Percentiles rank a stretch among this genome's conserved stretches.
Evolutionary conservation across 1,139 yeast species (phyloP).

Genomic region (Candida tetrigidarum): DNA sequence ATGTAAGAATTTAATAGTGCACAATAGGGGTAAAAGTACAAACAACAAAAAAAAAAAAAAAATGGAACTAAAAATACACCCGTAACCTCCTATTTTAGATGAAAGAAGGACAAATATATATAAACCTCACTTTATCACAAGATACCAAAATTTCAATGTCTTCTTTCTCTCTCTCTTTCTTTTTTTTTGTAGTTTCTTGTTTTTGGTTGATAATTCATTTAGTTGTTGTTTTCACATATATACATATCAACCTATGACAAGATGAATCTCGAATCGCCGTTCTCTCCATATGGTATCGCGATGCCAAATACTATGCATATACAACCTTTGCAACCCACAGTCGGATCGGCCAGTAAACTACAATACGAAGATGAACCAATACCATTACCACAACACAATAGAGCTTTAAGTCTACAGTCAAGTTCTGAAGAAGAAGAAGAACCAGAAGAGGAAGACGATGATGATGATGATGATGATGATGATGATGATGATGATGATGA

Average conservation of each 20-base stretch:
- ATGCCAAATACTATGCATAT: conserved; percentile 13
- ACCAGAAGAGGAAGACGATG: conserved; percentile 8
- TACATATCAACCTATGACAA: conserved; percentile 6
- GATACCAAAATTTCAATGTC: neutral
- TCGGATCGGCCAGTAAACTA: conserved; percentile 1
- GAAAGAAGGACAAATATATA: neutral
- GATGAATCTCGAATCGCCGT: conserved; percentile 7
- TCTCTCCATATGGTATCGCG: neutral
- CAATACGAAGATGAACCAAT: conserved; percentile 1
- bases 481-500: no score
- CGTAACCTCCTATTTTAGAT: neutral
- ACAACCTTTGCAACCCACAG: conserved; percentile 13
- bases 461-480: conserved; percentile 9
- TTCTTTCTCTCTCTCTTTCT: neutral
- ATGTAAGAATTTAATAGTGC: no score
- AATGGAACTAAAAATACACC: neutral
- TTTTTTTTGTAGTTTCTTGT: neutral
- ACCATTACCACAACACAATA: conserved; percentile 3
- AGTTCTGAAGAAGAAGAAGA: conserved; percentile 11
- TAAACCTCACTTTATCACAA: conserved; percentile 4
- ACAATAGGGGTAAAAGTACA: conserved; percentile 1
- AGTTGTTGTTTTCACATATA: neutral
- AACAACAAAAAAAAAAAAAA: neutral
- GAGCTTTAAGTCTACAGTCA: conserved; percentile 9
- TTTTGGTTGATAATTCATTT: neutral